Evolutionary conservation across 2,329 filamentous ascomycete species (phyloP), one percentile per base, ranked within the genome.

Genomic region (Hymenoscyphus infarciens): DNA sequence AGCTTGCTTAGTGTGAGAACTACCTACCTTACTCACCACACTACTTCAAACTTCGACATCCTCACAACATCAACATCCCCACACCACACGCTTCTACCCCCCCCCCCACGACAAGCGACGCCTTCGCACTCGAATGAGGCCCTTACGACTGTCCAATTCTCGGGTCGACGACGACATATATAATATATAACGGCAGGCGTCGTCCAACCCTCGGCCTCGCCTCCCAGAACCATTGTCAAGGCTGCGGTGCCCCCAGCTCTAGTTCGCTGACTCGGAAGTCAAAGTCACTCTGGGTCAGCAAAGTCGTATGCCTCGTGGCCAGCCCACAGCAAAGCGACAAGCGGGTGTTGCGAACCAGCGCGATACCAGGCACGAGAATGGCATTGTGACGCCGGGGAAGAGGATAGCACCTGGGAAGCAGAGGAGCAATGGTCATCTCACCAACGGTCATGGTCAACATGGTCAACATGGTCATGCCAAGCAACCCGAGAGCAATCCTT

Each of bases 341-440:
- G 70, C 69, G 66, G 72, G 70, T 66, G 81, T 81, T 75, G 78
- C 78, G 69, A 88, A 81, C 79, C 83, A 87, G 76, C 86, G 87
- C 80, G 88, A 88, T 78, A 85, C 82, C 73, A 87, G 89, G 77
- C 89, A 96, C 79, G 92, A 97, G 79, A 92, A 91, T 88, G 92
- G 91, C 74, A 82, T 92, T 76, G 89, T 92, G 82, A 87, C 87
- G 73, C 86, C 89, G 59, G 88, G 88, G 69, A 91, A 87, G 81
- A 87, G 87, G 66, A 69, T 74, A 42, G 68, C 68, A 66, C 42
- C 42, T 22, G 10, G n/a, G 13, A 83, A 81, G 75, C 80, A 83
- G 73, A 83, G 80, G 73, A 83, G 81, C 64, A 82, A 80, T 76
- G 79, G 80, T 69, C 77, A 83, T 71, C 73, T 83, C 72, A 83